Evolutionary conservation across 176 grass and related monocot species (phyloP).

Genomic region (Ensete ventricosum): DNA sequence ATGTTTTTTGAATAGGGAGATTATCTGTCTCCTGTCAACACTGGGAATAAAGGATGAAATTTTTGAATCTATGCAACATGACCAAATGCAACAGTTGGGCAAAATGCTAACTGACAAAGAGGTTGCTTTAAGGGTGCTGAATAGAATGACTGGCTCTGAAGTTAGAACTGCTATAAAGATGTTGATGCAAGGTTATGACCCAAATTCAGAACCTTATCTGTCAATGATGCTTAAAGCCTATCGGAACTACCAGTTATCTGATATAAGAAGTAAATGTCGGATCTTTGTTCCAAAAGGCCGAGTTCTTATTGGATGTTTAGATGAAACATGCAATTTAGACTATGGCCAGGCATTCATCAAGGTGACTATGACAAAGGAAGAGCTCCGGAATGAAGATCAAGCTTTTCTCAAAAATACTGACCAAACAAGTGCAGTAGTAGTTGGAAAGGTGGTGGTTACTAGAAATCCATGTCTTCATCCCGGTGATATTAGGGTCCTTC

Average conservation of each 20-base stretch:
- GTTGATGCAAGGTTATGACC: conserved; percentile 74
- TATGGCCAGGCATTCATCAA: conserved; percentile 84
- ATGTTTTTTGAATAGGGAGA: conserved; percentile 78
- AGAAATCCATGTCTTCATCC: conserved; percentile 97
- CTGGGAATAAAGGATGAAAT: conserved; percentile 69
- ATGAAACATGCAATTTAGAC: conserved; percentile 53
- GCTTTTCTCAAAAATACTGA: conserved; percentile 42
- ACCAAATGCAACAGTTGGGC: conserved; percentile 53
- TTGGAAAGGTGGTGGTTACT: conserved; percentile 65
- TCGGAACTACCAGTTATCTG: conserved; percentile 53
- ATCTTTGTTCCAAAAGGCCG: conserved; percentile 82
- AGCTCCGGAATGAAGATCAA: conserved; percentile 39
- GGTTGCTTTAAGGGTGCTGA: conserved; percentile 57
- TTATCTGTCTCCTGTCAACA: conserved; percentile 82
- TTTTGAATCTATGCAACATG: conserved; percentile 68
- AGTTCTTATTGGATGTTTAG: conserved; percentile 89
- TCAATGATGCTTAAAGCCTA: conserved; percentile 78
- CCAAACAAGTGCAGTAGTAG: conserved; percentile 35
- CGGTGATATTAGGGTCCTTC: conserved; percentile 84
- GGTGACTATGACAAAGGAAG: conserved; percentile 67
- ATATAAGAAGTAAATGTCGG: conserved; percentile 69
- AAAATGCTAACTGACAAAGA: conserved; percentile 67
- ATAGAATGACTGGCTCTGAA: conserved; percentile 45
- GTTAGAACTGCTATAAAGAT: conserved; percentile 50
- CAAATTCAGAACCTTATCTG: conserved; percentile 66